Evolutionary conservation across 2,329 filamentous ascomycete genomes (phyloP).

Genomic region (Periconia digitata): DNA sequence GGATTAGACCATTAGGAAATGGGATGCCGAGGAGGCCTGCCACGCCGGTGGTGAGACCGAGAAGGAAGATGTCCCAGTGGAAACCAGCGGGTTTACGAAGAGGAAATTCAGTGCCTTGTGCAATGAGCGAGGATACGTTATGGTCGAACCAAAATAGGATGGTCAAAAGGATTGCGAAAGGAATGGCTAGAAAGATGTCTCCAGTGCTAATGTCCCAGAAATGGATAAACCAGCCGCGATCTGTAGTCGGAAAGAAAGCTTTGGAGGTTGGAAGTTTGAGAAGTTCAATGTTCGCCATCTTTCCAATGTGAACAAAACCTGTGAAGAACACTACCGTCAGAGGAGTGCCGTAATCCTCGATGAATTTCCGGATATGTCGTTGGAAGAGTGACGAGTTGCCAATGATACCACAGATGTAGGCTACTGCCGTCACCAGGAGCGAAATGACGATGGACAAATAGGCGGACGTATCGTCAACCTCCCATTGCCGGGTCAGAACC

Average conservation of each 20-base stretch:
- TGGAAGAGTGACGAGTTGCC: conserved; percentile 73
- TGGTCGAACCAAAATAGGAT: conserved; percentile 90
- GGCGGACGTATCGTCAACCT: conserved; percentile 60
- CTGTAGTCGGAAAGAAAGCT: conserved; percentile 76
- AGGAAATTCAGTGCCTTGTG: conserved; percentile 59
- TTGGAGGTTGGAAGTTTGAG: conserved; percentile 73
- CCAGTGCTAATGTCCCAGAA: conserved; percentile 76
- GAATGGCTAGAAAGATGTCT: conserved; percentile 82
- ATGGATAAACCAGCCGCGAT: conserved; percentile 73
- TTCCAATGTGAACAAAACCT: conserved; percentile 82
- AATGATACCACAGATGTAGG: conserved; percentile 72
- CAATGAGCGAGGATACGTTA: conserved; percentile 63
- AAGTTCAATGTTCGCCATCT: conserved; percentile 71
- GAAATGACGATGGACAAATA: conserved; percentile 79
- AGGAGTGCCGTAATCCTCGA: conserved; percentile 88
- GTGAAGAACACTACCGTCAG: conserved; percentile 73
- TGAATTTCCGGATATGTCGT: conserved; percentile 74
- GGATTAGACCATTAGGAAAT: conserved; percentile 61
- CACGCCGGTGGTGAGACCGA: conserved; percentile 59
- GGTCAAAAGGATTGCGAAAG: conserved; percentile 80
- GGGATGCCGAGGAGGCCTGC: conserved; percentile 59
- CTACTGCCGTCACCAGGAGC: conserved; percentile 75
- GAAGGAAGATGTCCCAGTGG: conserved; percentile 62
- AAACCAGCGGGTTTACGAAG: conserved; percentile 62
- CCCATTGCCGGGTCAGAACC: conserved; percentile 75